Evolutionary conservation across 2,329 filamentous ascomycete genomes (phyloP).

Genomic region (Aspergillus neotritici): DNA sequence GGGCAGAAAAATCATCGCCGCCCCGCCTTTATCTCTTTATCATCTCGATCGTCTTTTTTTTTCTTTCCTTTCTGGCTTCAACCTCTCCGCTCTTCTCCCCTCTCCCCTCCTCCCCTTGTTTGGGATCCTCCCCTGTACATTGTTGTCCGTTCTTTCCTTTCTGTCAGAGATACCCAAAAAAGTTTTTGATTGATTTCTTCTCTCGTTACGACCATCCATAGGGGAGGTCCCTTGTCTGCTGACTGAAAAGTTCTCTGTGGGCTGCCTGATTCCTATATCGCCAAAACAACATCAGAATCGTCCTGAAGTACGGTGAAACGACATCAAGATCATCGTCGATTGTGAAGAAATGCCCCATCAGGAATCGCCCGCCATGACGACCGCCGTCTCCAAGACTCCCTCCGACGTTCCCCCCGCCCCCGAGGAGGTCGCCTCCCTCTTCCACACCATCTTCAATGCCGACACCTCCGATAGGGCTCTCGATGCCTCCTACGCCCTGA

Average conservation of each 20-base stretch:
- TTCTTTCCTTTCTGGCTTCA: background rate
- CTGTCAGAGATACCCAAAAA: background rate
- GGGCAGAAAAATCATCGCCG: conserved; percentile 6
- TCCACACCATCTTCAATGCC: conserved; percentile 64
- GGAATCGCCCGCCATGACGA: conserved; percentile 38
- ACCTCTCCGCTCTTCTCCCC: background rate
- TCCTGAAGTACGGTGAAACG: background rate
- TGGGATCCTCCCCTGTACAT: conserved; percentile 5
- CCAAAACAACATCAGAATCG: background rate
- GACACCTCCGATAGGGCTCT: conserved; percentile 64
- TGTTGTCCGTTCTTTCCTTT: conserved; percentile 6
- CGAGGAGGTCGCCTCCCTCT: conserved; percentile 60
- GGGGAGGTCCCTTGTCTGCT: background rate
- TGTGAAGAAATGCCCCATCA: conserved; percentile 45
- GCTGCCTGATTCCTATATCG: no score
- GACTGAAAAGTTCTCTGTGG: no score
- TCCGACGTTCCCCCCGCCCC: conserved; percentile 52
- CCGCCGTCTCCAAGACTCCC: conserved; percentile 46
- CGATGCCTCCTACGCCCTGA: conserved; percentile 60
- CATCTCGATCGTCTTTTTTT: conserved; percentile 5
- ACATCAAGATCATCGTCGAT: background rate
- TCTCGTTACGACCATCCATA: conserved; percentile 1
- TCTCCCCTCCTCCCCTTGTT: conserved; percentile 4
- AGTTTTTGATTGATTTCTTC: background rate
- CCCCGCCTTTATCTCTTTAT: background rate